phyloP scores from a whole-genome alignment of 202 grass and related monocot genomes.

The Brachypodium distachyon region DNA sequence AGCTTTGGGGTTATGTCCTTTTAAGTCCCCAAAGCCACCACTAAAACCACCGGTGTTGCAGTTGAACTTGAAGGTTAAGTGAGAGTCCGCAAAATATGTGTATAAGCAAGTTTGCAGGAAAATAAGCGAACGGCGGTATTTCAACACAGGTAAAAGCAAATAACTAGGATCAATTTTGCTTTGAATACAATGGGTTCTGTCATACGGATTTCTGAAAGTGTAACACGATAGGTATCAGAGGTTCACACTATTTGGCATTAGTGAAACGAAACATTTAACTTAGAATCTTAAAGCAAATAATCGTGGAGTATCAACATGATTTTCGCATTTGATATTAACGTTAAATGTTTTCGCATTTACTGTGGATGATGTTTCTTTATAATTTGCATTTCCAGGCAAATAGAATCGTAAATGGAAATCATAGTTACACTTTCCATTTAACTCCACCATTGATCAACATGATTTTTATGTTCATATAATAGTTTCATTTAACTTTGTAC shows the following conservation, averaged over 20 bases:
- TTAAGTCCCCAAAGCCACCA: constrained; percentile 6
- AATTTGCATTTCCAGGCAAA: constrained; percentile 62
- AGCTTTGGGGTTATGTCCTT: background rate
- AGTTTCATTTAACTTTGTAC: too few species aligned
- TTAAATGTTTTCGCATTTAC: background rate
- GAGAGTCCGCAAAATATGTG: background rate
- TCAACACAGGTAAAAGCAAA: background rate
- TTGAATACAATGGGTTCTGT: background rate
- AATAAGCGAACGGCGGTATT: background rate
- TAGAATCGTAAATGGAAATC: constrained; percentile 70
- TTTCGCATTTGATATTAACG: constrained; percentile 12
- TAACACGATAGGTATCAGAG: background rate
- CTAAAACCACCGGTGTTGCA: background rate
- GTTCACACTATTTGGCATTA: background rate
- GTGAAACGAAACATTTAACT: too few species aligned
- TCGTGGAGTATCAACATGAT: too few species aligned
- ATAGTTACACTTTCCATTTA: too few species aligned
- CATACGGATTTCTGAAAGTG: background rate
- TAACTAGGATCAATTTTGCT: background rate
- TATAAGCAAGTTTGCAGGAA: background rate
- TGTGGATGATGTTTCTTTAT: constrained; percentile 18
- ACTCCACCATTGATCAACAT: too few species aligned
- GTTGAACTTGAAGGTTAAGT: background rate
- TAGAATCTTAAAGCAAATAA: too few species aligned
- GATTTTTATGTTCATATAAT: too few species aligned